Evolutionary conservation across 1,139 yeast species (phyloP).

Genomic region (Kodamaea arcana): DNA sequence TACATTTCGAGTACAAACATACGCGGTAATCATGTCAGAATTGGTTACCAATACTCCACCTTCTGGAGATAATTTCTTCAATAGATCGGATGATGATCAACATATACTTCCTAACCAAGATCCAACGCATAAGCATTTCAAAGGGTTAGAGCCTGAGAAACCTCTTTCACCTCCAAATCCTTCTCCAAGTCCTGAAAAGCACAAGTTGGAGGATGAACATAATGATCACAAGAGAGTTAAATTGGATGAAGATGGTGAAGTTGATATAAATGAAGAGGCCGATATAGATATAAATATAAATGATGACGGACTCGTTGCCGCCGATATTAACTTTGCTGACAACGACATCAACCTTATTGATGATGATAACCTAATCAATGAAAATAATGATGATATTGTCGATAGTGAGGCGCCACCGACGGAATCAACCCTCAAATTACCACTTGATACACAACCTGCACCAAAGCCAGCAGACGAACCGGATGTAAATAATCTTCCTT

Average conservation of each 20-base stretch:
- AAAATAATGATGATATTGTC: neutral
- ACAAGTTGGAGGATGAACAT: conserved; percentile 26
- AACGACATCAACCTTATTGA: neutral
- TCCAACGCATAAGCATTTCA: conserved; percentile 7
- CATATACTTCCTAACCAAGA: conserved; percentile 10
- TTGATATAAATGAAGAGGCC: conserved; percentile 4
- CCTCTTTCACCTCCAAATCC: conserved; percentile 48
- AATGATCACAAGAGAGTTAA: conserved; percentile 17
- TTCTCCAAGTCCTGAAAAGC: conserved; percentile 42
- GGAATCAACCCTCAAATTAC: conserved; percentile 1
- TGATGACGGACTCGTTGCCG: conserved; percentile 5
- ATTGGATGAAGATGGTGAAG: conserved; percentile 13
- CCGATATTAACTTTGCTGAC: neutral
- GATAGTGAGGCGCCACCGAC: neutral
- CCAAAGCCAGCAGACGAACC: conserved; percentile 72
- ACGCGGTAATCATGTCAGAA: conserved; percentile 11
- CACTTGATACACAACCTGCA: conserved; percentile 46
- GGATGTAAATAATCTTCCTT: conserved; percentile 64
- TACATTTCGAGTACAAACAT: no score
- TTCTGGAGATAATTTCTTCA: conserved; percentile 28
- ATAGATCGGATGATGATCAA: conserved; percentile 15
- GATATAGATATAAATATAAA: neutral
- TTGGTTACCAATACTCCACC: conserved; percentile 35
- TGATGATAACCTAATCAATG: no score
- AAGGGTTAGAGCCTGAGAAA: conserved; percentile 24